phyloP scores from a whole-genome alignment of 2,329 filamentous ascomycete genomes.

The Arthrocladium fulminans region DNA sequence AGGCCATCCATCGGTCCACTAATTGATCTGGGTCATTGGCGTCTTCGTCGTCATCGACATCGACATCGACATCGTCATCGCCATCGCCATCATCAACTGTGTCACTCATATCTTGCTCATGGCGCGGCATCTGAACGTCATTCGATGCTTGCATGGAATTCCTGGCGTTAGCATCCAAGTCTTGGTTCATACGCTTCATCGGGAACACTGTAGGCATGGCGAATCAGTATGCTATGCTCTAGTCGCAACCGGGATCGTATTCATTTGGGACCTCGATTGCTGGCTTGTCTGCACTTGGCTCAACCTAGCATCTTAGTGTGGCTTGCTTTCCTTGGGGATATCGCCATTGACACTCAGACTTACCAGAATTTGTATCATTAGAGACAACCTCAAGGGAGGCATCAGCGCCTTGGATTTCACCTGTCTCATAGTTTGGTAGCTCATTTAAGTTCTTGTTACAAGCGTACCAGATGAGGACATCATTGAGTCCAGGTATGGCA shows the following conservation, averaged over 20 bases:
- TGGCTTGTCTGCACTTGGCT: not conserved
- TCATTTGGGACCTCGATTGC: not conserved
- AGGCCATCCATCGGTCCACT: conserved; percentile 65
- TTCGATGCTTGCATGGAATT: not conserved
- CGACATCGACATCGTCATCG: not conserved
- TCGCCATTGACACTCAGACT: conserved; percentile 26
- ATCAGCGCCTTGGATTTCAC: not conserved
- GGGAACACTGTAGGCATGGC: not conserved
- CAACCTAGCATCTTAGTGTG: not conserved
- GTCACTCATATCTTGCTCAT: not conserved
- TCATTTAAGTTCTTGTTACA: conserved; percentile 61
- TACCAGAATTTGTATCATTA: conserved; percentile 10
- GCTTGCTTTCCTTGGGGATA: not conserved
- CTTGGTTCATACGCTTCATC: not conserved
- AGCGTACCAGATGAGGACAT: conserved; percentile 85
- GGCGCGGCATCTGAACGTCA: not conserved
- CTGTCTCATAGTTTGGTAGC: conserved; percentile 60
- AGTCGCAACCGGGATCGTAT: not conserved
- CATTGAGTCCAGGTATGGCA: conserved; percentile 74
- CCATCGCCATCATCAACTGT: not conserved
- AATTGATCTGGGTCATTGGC: conserved; percentile 53
- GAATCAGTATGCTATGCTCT: not conserved
- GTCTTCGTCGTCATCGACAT: conserved; percentile 16
- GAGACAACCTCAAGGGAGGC: no score
- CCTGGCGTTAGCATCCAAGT: not conserved